Evolutionary conservation across 768 basidiomycete species (phyloP), one percentile per base, ranked within the genome.

Genomic region (Trametes meyenii): DNA sequence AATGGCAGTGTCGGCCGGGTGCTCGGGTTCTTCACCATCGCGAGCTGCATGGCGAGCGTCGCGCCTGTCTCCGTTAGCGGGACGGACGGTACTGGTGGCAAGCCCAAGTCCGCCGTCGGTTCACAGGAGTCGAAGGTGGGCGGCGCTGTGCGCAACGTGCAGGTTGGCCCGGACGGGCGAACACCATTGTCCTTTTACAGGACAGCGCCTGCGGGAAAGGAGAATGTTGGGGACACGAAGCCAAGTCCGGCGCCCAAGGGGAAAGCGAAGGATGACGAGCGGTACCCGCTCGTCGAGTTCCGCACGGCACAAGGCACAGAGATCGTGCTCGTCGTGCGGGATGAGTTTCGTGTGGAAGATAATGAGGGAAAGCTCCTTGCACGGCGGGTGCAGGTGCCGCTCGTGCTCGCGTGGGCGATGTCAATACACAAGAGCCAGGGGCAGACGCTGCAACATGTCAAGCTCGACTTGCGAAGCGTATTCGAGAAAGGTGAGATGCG

Each of bases 381-480:
- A 10, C 72, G 82, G 23, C 73, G 80, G 14, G 77, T 81, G 60
- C 80, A 81, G 73, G 67, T 92, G 1, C 89, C 90, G 0, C 72
- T 96, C 4, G 89, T 92, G 50, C 80, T 88, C 0, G 85, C 88
- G 0, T 91, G 87, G 88, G 88, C 89, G 0, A 86, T 89, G 78
- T 84, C 84, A 2, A 90, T 92, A 58, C 89, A 91, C 74, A 92
- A 92, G 72, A 83, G 82, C 58, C 90, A 91, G 68, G 89, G 89
- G 1, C 87, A 89, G 66, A 90, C 90, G 0, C 80, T 92, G 45
- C 80, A 83, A 45, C 77, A 81, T 45, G 84, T 88, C 55, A 86
- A 81, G 66, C 79, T 89, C 35, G 86, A 88, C 69, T 80, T 90
- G 17, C 79, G 81, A 11, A 79, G 75, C 40, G 84, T 88, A n/a